A percentile compares a stretch with the other conserved stretches of the same genome.
Evolutionary conservation across 371 early-diverging fungal species (phyloP).

Genomic region (Caulochytrium protostelioides): DNA sequence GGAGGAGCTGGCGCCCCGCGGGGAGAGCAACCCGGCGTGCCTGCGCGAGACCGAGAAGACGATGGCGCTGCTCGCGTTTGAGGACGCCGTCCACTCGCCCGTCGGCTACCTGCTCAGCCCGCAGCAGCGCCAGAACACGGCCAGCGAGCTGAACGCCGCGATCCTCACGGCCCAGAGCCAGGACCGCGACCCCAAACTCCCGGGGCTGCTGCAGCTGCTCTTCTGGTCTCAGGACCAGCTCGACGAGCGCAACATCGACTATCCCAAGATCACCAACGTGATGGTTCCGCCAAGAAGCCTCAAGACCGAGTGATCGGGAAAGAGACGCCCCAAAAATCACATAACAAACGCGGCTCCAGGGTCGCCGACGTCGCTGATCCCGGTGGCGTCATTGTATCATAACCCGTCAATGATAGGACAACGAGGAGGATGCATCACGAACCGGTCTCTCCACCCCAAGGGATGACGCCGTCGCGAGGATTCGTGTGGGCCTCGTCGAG

Average conservation of each 20-base stretch:
- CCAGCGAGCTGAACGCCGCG: slow-evolving; percentile 80
- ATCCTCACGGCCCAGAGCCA: slow-evolving; percentile 71
- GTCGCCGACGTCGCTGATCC: too few species aligned
- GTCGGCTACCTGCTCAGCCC: slow-evolving; percentile 63
- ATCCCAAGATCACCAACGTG: slow-evolving; percentile 1
- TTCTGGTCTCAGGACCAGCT: slow-evolving; percentile 77
- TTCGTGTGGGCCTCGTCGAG: too few species aligned
- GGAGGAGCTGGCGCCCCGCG: slow-evolving; percentile 86
- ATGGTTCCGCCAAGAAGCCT: too few species aligned
- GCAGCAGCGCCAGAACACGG: slow-evolving; percentile 72
- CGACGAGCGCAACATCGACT: background rate
- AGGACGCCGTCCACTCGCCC: slow-evolving; percentile 38
- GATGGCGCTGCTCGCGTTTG: slow-evolving; percentile 86
- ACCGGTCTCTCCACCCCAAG: too few species aligned
- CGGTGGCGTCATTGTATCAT: too few species aligned
- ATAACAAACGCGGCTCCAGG: too few species aligned
- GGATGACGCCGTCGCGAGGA: too few species aligned
- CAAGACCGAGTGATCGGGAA: too few species aligned
- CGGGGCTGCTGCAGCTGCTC: slow-evolving; percentile 63
- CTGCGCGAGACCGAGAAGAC: slow-evolving; percentile 78
- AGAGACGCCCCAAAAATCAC: background rate
- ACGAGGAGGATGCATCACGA: too few species aligned
- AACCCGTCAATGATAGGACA: too few species aligned
- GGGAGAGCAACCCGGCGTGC: slow-evolving; percentile 85
- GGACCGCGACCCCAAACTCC: slow-evolving; percentile 80